These are phyloP conservation scores for Colletotrichum sp. DNA, from an alignment of 2,329 filamentous ascomycete genomes.

Conservation along the genomic window DNA sequence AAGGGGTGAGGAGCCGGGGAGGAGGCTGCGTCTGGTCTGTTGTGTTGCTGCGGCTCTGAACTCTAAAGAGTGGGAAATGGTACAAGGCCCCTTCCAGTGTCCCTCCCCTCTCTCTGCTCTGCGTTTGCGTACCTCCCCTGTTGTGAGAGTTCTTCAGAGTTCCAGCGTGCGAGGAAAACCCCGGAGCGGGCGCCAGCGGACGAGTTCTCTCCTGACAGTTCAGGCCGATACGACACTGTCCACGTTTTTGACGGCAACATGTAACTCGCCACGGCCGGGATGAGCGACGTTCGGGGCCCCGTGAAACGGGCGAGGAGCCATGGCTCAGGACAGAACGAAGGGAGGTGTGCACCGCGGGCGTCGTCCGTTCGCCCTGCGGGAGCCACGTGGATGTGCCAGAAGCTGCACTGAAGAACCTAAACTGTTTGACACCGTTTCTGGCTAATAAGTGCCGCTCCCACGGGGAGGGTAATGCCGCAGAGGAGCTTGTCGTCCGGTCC, in stretches of 20 bases:
- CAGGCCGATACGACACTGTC: slow-evolving; percentile 1
- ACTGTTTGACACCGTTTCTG: slow-evolving; percentile 1
- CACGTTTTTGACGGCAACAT: slow-evolving; percentile 18
- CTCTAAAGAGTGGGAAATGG: slow-evolving; percentile 15
- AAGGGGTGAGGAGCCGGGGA: neutral
- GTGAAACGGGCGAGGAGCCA: slow-evolving; percentile 4
- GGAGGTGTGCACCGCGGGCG: neutral
- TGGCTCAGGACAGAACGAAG: neutral
- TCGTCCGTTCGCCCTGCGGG: slow-evolving; percentile 4
- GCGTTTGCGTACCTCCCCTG: neutral
- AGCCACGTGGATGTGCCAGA: slow-evolving; percentile 12
- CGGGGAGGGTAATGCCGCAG: neutral
- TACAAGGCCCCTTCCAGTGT: neutral
- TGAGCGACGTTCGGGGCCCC: neutral
- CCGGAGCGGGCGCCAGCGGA: neutral
- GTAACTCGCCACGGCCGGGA: neutral
- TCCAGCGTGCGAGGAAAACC: neutral
- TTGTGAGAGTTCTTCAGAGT: neutral
- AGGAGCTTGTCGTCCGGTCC: neutral
- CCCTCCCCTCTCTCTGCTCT: neutral
- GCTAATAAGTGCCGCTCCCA: neutral
- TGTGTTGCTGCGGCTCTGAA: slow-evolving; percentile 3
- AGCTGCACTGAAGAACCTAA: slow-evolving; percentile 15
- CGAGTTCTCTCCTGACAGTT: neutral
- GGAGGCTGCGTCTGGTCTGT: neutral